Percentiles rank a stretch among this genome's conserved stretches.
Evolutionary conservation across 805 yeast species (phyloP).

Genomic region (Monosporozyma yasuniensis): DNA sequence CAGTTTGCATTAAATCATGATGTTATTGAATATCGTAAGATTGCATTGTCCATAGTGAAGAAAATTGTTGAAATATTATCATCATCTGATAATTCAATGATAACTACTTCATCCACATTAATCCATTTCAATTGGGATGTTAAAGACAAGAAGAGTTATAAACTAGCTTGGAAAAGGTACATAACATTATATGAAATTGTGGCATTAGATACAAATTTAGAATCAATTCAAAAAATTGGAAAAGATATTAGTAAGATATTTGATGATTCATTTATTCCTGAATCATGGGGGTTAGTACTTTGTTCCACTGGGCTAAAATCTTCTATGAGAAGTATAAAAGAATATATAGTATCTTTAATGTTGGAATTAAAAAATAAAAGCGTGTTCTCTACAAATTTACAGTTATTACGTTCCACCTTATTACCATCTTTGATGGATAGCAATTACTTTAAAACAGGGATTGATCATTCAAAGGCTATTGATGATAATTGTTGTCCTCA

Average conservation of each 20-base stretch:
- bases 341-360: slow-evolving; percentile 48
- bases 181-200: slow-evolving; percentile 70
- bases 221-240: slow-evolving; percentile 74
- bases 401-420: slow-evolving; percentile 33
- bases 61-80: slow-evolving; percentile 44
- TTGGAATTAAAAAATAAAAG: slow-evolving; percentile 42
- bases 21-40: slow-evolving; percentile 62
- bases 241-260: slow-evolving; percentile 51
- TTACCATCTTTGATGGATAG: slow-evolving; percentile 59
- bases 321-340: slow-evolving; percentile 68
- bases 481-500: slow-evolving; percentile 39
- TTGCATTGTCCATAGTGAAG: slow-evolving; percentile 55
- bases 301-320: slow-evolving; percentile 69
- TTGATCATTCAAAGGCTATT: slow-evolving; percentile 7
- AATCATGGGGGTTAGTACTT: slow-evolving; percentile 67
- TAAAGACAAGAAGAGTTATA: slow-evolving; percentile 28
- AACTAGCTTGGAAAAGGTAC: slow-evolving; percentile 58
- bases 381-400: slow-evolving; percentile 37
- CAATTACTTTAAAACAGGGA: slow-evolving; percentile 43
- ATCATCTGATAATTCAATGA: not conserved
- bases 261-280: slow-evolving; percentile 44
- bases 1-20: slow-evolving; percentile 47
- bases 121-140: slow-evolving; percentile 12
- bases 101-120: slow-evolving; percentile 6
- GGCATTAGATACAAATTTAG: slow-evolving; percentile 76